These are phyloP conservation scores for Trichosphaerium sp. DNA, from an alignment of 78 protist species.

Conservation along the genomic window DNA sequence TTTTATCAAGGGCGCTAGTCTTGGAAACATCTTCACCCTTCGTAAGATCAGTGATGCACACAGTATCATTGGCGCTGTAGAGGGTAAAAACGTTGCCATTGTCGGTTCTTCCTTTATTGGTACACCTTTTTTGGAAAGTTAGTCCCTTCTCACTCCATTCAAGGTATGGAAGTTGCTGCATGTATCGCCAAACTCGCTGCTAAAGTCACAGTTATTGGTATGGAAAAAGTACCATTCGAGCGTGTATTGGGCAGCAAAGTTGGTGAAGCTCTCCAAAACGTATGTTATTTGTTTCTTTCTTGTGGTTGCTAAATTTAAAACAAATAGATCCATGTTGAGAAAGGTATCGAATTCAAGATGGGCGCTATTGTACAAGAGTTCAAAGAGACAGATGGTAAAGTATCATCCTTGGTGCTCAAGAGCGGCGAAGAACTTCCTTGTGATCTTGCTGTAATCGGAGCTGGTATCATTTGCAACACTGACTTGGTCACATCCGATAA, in stretches of 20 bases:
- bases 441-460: background rate
- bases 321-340: constrained; percentile 4
- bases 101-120: constrained; percentile 18
- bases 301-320: background rate
- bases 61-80: background rate
- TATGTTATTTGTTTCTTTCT: background rate
- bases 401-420: background rate
- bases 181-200: background rate
- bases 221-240: background rate
- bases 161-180: background rate
- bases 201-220: background rate
- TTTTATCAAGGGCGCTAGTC: background rate
- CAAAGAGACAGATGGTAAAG: background rate
- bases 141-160: too few species aligned
- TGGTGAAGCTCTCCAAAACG: background rate
- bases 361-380: background rate
- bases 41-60: background rate
- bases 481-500: background rate
- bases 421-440: background rate
- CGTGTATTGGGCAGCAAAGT: background rate
- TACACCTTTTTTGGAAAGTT: too few species aligned
- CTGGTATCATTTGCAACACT: background rate
- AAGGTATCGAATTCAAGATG: background rate
- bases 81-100: constrained; percentile 12
- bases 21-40: background rate